Evolutionary conservation across 371 early-diverging fungal genomes (phyloP).

Genomic region (Batkoa obscura): DNA sequence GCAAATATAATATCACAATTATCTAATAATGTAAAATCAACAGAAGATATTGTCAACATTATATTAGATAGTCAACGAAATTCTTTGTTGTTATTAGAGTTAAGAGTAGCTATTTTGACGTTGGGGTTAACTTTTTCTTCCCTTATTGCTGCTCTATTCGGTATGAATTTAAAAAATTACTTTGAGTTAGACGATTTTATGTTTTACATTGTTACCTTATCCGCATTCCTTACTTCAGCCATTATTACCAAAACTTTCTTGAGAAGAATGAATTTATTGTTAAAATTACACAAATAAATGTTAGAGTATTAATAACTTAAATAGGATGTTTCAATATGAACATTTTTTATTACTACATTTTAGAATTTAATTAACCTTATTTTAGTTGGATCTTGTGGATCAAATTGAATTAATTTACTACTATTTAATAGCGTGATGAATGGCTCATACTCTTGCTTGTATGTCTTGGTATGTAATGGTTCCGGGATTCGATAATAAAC

Average conservation of each 20-base stretch:
- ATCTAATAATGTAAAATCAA: conserved; percentile 54
- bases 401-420: too few species aligned
- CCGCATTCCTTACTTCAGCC: neutral
- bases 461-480: too few species aligned
- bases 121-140: conserved; percentile 55
- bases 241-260: neutral
- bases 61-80: conserved; percentile 70
- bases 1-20: conserved; percentile 41
- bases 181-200: conserved; percentile 48
- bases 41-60: conserved; percentile 70
- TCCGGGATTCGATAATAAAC: too few species aligned
- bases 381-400: too few species aligned
- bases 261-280: neutral
- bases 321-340: too few species aligned
- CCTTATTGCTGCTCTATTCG: conserved; percentile 47
- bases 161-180: conserved; percentile 69
- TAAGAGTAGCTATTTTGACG: conserved; percentile 57
- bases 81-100: conserved; percentile 61
- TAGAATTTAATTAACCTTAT: too few species aligned
- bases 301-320: too few species aligned
- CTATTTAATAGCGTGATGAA: too few species aligned
- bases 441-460: too few species aligned
- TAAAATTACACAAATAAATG: too few species aligned
- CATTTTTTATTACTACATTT: too few species aligned
- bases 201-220: conserved; percentile 17